Evolutionary conservation across 805 yeast species (phyloP), one percentile per base, ranked within the genome.

Genomic region (Schwanniomyces vanrijiae): DNA sequence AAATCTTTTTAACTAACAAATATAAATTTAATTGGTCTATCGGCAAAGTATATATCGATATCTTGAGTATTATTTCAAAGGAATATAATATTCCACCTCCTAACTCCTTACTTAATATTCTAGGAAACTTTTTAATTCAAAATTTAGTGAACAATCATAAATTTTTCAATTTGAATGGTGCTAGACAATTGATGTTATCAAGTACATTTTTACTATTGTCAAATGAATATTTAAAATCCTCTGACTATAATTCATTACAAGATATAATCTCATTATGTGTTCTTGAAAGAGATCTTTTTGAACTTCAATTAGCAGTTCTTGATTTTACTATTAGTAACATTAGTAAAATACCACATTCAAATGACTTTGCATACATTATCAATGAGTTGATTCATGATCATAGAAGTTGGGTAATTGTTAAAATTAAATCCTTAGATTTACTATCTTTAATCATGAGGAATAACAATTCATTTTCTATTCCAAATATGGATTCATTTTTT

Each of bases 181-280:
- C 78, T 8, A 74, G 71, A 45, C 83, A 81, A 49, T 56, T 82
- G 16, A 70, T 79, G 14, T 43, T 80, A 21, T 64, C 72, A 13
- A 56, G 58, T 2, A 50, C 72, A 8, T 52, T 62, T 7, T 40
- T 47, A 2, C 42, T 76, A 3, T 52, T 80, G 10, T 51, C 75
- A 3, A 35, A 53, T 10, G 44, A 48, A 9, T 54, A 64, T 42
- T 13, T 39, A 2, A 26, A 31, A 9, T 33, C 42, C 21, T 52
- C 53, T 21, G 43, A 57, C 10, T 18, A 43, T 14, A 62, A 54
- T 9, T 47, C 56, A 14, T 44, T 68, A 2, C 45, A 41, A 5
- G 64, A 60, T 5, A 26, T 78, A 1, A 42, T 72, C 13, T 53
- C 59, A 13, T 39, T 70, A 8, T 71, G 76, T 4, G 46, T 81